Evolutionary conservation across 1,284 basidiomycete species (phyloP), one percentile per base, ranked within the genome.

Genomic region (Ustilago shanxiensis): DNA sequence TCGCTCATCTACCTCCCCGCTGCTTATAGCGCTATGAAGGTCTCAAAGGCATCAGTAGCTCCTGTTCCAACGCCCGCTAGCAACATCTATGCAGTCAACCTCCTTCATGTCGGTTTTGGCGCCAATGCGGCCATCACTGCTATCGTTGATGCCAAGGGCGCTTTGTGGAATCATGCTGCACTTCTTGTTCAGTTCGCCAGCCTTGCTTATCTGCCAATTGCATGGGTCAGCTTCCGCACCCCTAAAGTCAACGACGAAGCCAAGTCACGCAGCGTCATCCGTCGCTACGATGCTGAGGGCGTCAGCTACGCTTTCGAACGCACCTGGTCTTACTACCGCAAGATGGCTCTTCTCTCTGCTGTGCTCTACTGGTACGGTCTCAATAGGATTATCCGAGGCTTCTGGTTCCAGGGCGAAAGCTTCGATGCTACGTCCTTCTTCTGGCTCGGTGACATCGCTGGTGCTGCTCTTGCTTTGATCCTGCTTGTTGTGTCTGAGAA

Each of bases 301-400:
- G 68, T 79, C 53, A 74, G 71, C 62, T 79, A 77, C 35, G 68
- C 66, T 11, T 79, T 79, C 29, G 78, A 79, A 35, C 63, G 78
- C 29, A 79, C 78, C 16, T 79, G 78, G 78, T 77, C 74, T 10
- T 77, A 77, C 60, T 77, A 79, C 66, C 71, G 78, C 45, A 77
- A 73, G 55, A 66, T 73, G 58, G 78, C 62, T 22, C 65, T 61
- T 7, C 37, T 74, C 49, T 79, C 78, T 0, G 58, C 74, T 4
- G 53, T 79, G 52, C 60, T 72, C 37, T 79, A 79, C 67, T 79
- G 78, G 78, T 79, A 72, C 53, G 78, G 78, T 13, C 60, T 74
- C 63, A 74, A 77, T 55, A 71, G 74, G 2, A 54, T 79, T 53
- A 41, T 68, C 22, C 64, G 72, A 10, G 70, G 70, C 16, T 10